Evolutionary conservation across 1,139 yeast genomes (phyloP), one percentile per base, ranked within the genome.

Genomic region (Yamadazyma aaseri): DNA sequence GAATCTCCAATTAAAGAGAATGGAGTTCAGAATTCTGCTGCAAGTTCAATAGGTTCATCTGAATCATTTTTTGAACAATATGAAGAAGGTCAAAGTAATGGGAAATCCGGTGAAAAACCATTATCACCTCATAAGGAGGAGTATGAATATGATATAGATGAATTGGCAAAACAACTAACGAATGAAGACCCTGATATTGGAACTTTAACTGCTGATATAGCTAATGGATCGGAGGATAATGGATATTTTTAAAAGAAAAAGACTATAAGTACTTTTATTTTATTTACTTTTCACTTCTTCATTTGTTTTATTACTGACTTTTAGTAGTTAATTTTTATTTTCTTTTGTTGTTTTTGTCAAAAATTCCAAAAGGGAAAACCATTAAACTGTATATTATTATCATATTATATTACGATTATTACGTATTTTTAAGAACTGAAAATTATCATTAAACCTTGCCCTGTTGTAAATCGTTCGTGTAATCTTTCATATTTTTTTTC

Each of bases 131-230:
- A 42, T 14, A 49, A 49, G 35, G 47, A 44, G 15, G 55, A 56
- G 23, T 61, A 60, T 40, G 55, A 53, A 32, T 63, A 63, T 40
- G 63, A 60, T 31, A 53, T 60, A 27, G 62, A 55, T 26, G 65
- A 53, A 18, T 50, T 59, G 23, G 45, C 65, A 12, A 58, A 58
- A 33, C 58, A 54, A 21, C 49, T 60, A 13, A 49, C 60, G 8
- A 51, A 52, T 32, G 62, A 53, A 23, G 63, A 57, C 21, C 51
- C 56, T 3, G 66, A 60, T 36, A 61, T 63, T 17, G 68, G 59
- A 32, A 49, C 58, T 6, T 49, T 63, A 36, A 45, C 66, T 4
- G 60, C 64, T 7, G 67, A 60, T 12, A 62, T 63, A 17, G 42
- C 60, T 26, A 47, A 49, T 39, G 50, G 53, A 3, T 24, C 39